Base-by-base conservation (phyloP, 1,284 basidiomycete species). In the Schizopora paradoxa region DNA sequence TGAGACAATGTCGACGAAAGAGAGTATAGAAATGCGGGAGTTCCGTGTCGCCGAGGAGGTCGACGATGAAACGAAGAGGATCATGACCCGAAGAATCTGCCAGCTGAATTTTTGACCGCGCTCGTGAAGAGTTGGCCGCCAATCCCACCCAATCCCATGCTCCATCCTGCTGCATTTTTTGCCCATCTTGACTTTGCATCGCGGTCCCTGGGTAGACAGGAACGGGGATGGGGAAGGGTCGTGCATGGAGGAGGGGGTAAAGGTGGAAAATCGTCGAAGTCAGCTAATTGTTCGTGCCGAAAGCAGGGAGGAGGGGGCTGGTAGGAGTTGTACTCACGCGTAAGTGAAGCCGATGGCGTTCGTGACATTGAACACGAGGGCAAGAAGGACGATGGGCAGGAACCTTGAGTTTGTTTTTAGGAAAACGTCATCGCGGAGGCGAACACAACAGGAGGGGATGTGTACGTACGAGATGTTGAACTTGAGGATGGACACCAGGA, bases 291-390 rank as follows among this genome's bases (percentile, higher is more conserved):
- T 31, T 31, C 28, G 14, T 8, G 8, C 28, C 14, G 28, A 22
- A 13, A 42, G 14, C 23, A 27, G 40, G 13, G 41, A 13, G n/a
- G n/a, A 21, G 21, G 25, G 19, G 36, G n/a, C 6, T 41, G 31
- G 8, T n/a, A 40, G 26, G 13, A 18, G 14, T 10, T 14, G 33
- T 21, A 71, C 83, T 58, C 63, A 86, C 83, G 86, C 91, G 60
- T 89, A 94, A 51, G 91, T 94, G 68, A 94, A 95, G 6, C 92
- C 93, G 47, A 96, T 72, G 18, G 84, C 86, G 57, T 96, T 96
- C 26, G 90, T 92, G 45, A 92, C 61, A 64, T 94, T 94, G 76
- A 95, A 94, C 28, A 94, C 85, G 43, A 94, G 73, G 4, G 91
- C 91, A 31, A 95, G 79, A 37, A 84, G 63, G 42, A 94, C 88